Conservation (phyloP, 805 yeast species). For the Suhomyces kilbournensis region DNA sequence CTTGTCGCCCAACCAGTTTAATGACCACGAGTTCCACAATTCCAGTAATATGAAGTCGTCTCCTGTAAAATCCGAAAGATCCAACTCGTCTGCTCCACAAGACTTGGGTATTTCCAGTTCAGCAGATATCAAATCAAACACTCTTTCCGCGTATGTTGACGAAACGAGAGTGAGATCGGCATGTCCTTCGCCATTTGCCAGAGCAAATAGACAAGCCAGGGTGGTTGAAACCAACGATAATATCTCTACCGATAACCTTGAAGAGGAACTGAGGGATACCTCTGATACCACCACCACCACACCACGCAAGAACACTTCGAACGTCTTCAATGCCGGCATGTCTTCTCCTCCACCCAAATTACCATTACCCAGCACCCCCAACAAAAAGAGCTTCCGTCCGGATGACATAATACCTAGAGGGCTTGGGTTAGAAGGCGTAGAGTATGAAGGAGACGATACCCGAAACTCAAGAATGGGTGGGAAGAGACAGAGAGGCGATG, state of each 20-base stretch:
- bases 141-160: constrained; percentile 16
- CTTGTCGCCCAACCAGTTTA: constrained; percentile 38
- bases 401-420: constrained; percentile 30
- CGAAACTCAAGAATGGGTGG: background rate
- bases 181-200: constrained; percentile 41
- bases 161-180: constrained; percentile 22
- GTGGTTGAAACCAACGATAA: constrained; percentile 39
- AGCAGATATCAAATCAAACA: constrained; percentile 1
- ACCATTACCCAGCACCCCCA: constrained; percentile 30
- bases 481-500: background rate
- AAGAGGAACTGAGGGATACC: constrained; percentile 6
- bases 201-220: constrained; percentile 43
- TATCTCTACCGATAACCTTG: constrained; percentile 9
- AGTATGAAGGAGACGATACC: constrained; percentile 12
- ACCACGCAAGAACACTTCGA: constrained; percentile 10
- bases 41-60: constrained; percentile 11
- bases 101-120: background rate
- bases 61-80: background rate
- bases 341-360: constrained; percentile 40
- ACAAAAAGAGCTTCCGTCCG: constrained; percentile 8
- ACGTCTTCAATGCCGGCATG: constrained; percentile 6
- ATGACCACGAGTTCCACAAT: constrained; percentile 31
- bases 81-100: background rate
- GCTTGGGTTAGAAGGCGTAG: constrained; percentile 39
- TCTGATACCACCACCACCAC: constrained; percentile 16